Evolutionary conservation across 148 eudicot species (phyloP), one percentile per base, ranked within the genome.

Genomic region (Talinum fruticosum): DNA sequence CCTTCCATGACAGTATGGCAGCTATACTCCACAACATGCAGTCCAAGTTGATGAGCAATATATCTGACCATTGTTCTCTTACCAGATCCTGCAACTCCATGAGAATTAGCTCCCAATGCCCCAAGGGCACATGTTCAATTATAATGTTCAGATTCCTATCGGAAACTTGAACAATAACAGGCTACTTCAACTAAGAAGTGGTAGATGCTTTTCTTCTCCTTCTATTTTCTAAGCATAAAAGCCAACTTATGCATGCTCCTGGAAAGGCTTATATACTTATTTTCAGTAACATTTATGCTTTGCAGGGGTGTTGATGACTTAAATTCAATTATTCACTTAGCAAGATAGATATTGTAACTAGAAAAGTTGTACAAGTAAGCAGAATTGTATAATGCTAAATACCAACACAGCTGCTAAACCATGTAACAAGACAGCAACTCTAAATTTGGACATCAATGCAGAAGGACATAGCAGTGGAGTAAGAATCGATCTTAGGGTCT

Each of bases 1-100:
- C 93, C 87, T 57, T 87, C 86, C 90, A 90, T 77, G 24, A 95
- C 81, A 86, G 77, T 79, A 76, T 90, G 92, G 83, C 98, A 95
- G 82, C 89, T 89, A 81, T 83, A 95, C 82, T 95, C 98, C 72
- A 91, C 97, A 54, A 95, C 91, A 85, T 95, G 98, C 78, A 95
- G 89, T 70, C 98, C 98, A 83, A 95, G 84, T 47, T 86, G 87
- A 69, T 85, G 81, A 86, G 97, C 93, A 79, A 95, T 88, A 85
- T 88, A 87, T 81, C 83, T 91, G 70, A 92, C 89, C 81, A 89
- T 93, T 72, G 98, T 92, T 81, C 91, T 87, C 88, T 92, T 95
- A 45, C 98, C 98, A 82, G 88, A 89, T 79, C 98, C 98, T 95
- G 88, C 80, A 87, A 72, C 79, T 54, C 24, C 37, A 78, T 71